Conservation (phyloP, 768 basidiomycete genomes). For the Suillus plorans region DNA sequence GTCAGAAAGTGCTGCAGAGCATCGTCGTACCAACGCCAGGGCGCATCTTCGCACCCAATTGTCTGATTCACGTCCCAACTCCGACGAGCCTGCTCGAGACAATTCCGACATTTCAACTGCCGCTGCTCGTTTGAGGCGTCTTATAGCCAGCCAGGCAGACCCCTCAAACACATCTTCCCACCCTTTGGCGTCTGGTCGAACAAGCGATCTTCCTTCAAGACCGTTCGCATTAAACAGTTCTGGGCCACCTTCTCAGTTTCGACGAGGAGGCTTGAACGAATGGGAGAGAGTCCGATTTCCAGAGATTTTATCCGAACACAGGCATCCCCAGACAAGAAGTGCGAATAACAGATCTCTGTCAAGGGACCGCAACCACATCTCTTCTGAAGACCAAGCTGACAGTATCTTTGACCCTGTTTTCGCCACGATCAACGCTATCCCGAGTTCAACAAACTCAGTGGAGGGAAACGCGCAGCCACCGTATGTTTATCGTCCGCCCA, state of each 20-base stretch:
- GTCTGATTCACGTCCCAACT: constrained; percentile 17
- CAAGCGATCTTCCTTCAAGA: background rate
- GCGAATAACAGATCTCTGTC: background rate
- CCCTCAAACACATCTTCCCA: background rate
- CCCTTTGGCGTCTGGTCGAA: background rate
- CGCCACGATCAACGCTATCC: background rate
- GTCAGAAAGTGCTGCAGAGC: constrained; percentile 45
- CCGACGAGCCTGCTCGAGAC: constrained; percentile 19
- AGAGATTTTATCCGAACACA: background rate
- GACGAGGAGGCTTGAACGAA: constrained; percentile 1
- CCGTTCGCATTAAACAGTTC: background rate
- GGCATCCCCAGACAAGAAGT: background rate
- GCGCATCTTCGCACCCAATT: constrained; percentile 30
- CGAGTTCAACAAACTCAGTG: background rate
- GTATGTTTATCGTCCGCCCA: background rate
- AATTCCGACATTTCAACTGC: background rate
- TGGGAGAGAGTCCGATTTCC: constrained; percentile 1
- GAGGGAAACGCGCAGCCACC: background rate
- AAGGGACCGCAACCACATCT: background rate
- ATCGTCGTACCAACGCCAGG: constrained; percentile 37
- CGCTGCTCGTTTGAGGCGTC: constrained; percentile 3
- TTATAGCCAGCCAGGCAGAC: background rate
- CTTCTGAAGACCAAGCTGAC: background rate
- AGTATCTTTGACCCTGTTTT: constrained; percentile 1
- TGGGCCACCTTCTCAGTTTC: background rate